These are phyloP conservation scores for Entoloma clypeatum DNA, from an alignment of 1,284 basidiomycete species.

Conservation along the genomic window DNA sequence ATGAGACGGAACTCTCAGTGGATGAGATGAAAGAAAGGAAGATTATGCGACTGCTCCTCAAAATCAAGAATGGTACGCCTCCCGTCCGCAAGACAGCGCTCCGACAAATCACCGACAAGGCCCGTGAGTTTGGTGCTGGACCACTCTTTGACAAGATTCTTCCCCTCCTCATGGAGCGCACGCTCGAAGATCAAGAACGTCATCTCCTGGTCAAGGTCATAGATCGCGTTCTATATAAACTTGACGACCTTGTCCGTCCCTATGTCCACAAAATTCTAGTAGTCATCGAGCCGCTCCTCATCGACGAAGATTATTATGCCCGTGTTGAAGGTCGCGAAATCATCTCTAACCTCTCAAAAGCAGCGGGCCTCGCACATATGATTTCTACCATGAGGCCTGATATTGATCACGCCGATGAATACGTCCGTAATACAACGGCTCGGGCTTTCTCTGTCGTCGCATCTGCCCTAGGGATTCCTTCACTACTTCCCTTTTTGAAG, in stretches of 20 bases:
- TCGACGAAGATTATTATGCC: conserved; percentile 99
- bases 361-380: conserved; percentile 99
- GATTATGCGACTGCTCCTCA: conserved; percentile 98
- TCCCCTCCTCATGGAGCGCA: conserved; percentile 97
- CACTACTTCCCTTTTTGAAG: conserved; percentile 95
- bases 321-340: conserved; percentile 99
- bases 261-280: conserved; percentile 99
- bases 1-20: conserved; percentile 92
- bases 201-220: conserved; percentile 99
- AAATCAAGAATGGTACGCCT: conserved; percentile 99
- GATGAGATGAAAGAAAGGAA: conserved; percentile 99
- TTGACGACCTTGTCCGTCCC: conserved; percentile 97
- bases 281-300: conserved; percentile 98
- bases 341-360: conserved; percentile 98
- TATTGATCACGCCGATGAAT: conserved; percentile 99
- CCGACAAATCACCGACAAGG: conserved; percentile 99
- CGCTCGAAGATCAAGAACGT: conserved; percentile 97
- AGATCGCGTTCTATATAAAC: conserved; percentile 97
- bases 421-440: conserved; percentile 98
- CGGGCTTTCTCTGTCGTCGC: conserved; percentile 99
- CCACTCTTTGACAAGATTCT: conserved; percentile 99
- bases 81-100: conserved; percentile 97
- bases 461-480: conserved; percentile 96
- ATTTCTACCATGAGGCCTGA: conserved; percentile 99
- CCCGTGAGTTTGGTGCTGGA: conserved; percentile 96